Percentiles rank a stretch among this genome's conserved stretches.
phyloP scores from a whole-genome alignment of 2,329 filamentous ascomycete species.

The Hypoxylon sp. region DNA sequence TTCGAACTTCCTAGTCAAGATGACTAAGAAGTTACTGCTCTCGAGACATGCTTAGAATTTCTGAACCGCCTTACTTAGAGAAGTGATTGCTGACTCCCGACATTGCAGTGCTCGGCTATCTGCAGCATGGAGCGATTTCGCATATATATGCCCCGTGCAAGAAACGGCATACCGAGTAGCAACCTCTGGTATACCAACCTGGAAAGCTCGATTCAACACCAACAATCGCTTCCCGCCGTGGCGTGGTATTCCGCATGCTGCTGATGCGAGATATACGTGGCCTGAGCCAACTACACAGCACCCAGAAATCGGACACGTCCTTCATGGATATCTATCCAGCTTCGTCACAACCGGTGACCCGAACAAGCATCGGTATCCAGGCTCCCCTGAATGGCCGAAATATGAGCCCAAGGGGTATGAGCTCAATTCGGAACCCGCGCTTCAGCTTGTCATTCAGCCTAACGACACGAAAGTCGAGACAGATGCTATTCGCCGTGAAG shows the following conservation, averaged over 20 bases:
- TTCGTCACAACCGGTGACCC: slow-evolving; percentile 55
- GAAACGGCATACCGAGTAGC: slow-evolving; percentile 58
- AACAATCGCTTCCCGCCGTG: slow-evolving; percentile 53
- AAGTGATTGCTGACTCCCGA: no score
- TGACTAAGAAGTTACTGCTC: no score
- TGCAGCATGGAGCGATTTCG: slow-evolving; percentile 60
- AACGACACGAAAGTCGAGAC: slow-evolving; percentile 51
- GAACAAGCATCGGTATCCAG: slow-evolving; percentile 44
- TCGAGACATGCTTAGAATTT: no score
- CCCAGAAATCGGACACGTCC: slow-evolving; percentile 54
- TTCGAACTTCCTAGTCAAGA: no score
- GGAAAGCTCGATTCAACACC: slow-evolving; percentile 57
- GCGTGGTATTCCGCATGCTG: slow-evolving; percentile 55
- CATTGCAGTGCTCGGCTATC: slow-evolving; percentile 58
- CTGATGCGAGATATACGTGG: slow-evolving; percentile 55
- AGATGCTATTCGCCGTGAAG: slow-evolving; percentile 51
- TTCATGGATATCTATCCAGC: slow-evolving; percentile 55
- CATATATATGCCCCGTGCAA: slow-evolving; percentile 59
- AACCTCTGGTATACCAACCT: slow-evolving; percentile 51
- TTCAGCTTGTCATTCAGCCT: slow-evolving; percentile 53
- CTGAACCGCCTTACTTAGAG: no score
- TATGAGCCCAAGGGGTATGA: slow-evolving; percentile 47
- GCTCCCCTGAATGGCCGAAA: slow-evolving; percentile 46
- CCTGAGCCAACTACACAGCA: slow-evolving; percentile 53
- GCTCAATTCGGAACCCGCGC: slow-evolving; percentile 43